A percentile compares a stretch with the other conserved stretches of the same genome.
Evolutionary conservation across 371 early-diverging fungal genomes (phyloP).

Genomic region (Zychaea mexicana): DNA sequence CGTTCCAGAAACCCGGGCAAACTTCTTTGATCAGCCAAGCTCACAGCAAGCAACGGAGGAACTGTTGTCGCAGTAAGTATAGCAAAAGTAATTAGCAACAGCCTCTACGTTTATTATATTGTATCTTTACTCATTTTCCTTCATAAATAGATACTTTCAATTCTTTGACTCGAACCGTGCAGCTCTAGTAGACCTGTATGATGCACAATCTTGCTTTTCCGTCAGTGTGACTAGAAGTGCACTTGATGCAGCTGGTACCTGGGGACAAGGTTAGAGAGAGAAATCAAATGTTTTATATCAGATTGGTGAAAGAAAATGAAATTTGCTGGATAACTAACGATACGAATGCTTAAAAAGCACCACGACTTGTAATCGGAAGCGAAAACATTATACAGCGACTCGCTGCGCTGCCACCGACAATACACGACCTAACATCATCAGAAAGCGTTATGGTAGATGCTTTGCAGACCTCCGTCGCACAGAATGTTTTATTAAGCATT

Average conservation of each 20-base stretch:
- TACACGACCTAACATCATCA: conserved; percentile 42
- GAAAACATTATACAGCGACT: conserved; percentile 39
- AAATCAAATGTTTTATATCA: not conserved
- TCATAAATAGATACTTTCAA: conserved; percentile 31
- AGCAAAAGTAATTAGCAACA: not conserved
- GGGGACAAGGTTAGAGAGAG: conserved; percentile 41
- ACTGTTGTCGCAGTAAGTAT: conserved; percentile 34
- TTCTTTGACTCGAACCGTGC: conserved; percentile 43
- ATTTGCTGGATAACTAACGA: not conserved
- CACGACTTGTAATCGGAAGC: conserved; percentile 19
- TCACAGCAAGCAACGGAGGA: conserved; percentile 38
- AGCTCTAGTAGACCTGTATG: conserved; percentile 38
- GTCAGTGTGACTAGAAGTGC: conserved; percentile 24
- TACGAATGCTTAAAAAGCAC: not conserved
- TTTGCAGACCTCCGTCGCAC: conserved; percentile 47
- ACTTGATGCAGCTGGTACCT: conserved; percentile 25
- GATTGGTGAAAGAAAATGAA: not conserved
- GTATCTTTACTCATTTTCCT: not conserved
- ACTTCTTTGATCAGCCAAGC: conserved; percentile 40
- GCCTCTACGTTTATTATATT: not conserved
- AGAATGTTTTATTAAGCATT: conserved; percentile 39
- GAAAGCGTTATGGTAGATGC: conserved; percentile 59
- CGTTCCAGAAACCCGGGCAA: conserved; percentile 4
- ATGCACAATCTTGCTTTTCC: conserved; percentile 36
- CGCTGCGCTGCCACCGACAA: conserved; percentile 49